phyloP scores from a whole-genome alignment of 305 asterid species.

The Striga hermonthica region DNA sequence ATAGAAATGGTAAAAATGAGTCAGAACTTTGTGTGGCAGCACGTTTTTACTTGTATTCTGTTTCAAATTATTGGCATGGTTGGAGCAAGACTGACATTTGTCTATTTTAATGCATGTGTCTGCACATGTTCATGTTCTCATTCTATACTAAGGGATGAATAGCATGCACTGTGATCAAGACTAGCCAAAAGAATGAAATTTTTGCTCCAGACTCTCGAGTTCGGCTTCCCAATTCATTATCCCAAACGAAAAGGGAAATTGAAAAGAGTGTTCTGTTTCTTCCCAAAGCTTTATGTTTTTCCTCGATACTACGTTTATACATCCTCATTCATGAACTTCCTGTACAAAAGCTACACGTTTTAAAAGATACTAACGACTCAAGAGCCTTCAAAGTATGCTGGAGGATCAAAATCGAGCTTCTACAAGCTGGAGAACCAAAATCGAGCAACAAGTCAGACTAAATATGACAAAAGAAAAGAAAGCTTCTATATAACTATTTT shows the following conservation, averaged over 20 bases:
- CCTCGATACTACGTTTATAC: conserved; percentile 10
- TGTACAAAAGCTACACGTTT: conserved; percentile 14
- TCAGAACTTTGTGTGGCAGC: no score
- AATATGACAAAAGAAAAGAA: conserved; percentile 14
- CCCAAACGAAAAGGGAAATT: background rate
- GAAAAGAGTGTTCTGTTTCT: background rate
- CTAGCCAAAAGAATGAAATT: background rate
- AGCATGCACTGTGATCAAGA: background rate
- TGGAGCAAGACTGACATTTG: background rate
- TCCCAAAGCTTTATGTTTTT: background rate
- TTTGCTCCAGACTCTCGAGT: no score
- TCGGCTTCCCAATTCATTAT: no score
- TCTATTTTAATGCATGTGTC: no score
- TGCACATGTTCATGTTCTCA: conserved; percentile 1
- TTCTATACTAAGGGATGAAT: background rate
- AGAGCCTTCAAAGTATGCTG: background rate
- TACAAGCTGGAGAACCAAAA: conserved; percentile 24
- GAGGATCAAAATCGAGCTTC: background rate
- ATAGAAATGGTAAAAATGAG: no score
- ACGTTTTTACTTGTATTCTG: no score
- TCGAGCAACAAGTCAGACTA: conserved; percentile 24
- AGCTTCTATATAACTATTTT: background rate
- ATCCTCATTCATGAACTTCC: conserved; percentile 22
- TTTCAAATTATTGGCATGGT: background rate
- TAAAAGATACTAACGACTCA: no score